Evolutionary conservation across 805 yeast genomes (phyloP).

Genomic region (Candida awuae): DNA sequence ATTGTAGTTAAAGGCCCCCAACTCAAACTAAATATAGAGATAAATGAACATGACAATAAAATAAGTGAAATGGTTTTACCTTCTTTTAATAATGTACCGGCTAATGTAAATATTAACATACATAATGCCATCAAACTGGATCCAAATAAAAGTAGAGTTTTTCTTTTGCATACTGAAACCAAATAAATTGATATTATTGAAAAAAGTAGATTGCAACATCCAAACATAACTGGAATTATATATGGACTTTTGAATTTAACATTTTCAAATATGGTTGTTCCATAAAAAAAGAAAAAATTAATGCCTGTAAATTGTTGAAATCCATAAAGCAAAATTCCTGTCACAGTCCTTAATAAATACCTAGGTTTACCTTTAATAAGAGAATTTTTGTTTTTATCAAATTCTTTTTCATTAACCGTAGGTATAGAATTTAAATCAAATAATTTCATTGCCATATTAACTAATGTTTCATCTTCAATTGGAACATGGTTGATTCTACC

Average conservation of each 20-base stretch:
- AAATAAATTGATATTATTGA: slow-evolving; percentile 41
- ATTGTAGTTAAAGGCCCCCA: slow-evolving; percentile 72
- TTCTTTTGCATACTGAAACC: slow-evolving; percentile 43
- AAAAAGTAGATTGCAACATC: slow-evolving; percentile 44
- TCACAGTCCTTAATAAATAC: slow-evolving; percentile 22
- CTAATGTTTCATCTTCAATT: slow-evolving; percentile 17
- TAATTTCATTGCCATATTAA: slow-evolving; percentile 16
- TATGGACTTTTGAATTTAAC: slow-evolving; percentile 50
- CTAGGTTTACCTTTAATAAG: slow-evolving; percentile 26
- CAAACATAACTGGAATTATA: slow-evolving; percentile 47
- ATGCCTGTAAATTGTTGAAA: slow-evolving; percentile 53
- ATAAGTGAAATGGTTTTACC: slow-evolving; percentile 49
- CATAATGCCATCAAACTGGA: slow-evolving; percentile 41
- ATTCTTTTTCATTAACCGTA: neutral
- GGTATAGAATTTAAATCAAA: slow-evolving; percentile 14
- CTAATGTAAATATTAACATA: slow-evolving; percentile 48
- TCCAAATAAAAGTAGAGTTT: slow-evolving; percentile 39
- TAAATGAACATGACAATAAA: slow-evolving; percentile 48
- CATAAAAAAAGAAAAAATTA: slow-evolving; percentile 61
- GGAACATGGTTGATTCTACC: slow-evolving; percentile 18
- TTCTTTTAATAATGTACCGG: slow-evolving; percentile 40
- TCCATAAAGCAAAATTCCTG: slow-evolving; percentile 25
- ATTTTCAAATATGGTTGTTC: slow-evolving; percentile 45
- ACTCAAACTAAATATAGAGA: slow-evolving; percentile 57
- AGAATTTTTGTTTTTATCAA: slow-evolving; percentile 7